Conservation (phyloP, 169 alveolate species). For the Babesia divergens region DNA sequence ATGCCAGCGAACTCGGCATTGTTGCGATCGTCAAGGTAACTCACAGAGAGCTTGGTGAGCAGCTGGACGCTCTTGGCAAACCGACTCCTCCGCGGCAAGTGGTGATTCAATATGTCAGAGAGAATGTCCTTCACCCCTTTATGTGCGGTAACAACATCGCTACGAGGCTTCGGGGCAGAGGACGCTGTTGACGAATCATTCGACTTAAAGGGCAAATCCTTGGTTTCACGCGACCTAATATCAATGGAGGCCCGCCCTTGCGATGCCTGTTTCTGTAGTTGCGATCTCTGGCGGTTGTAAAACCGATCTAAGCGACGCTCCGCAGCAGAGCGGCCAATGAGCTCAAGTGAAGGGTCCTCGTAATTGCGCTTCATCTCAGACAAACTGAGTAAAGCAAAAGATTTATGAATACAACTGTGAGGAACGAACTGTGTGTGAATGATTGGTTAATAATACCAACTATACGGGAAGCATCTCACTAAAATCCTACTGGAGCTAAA, state of each 20-base stretch:
- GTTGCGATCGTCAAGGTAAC: slow-evolving; percentile 23
- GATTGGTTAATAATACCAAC: too few relatives aligned
- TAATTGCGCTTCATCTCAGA: slow-evolving; percentile 37
- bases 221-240: not conserved
- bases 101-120: slow-evolving; percentile 35
- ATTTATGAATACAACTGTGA: too few relatives aligned
- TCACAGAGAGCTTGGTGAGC: slow-evolving; percentile 21
- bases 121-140: slow-evolving; percentile 37
- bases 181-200: not conserved
- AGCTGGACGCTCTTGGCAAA: slow-evolving; percentile 45
- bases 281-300: slow-evolving; percentile 67
- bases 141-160: not conserved
- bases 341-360: slow-evolving; percentile 62
- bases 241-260: not conserved
- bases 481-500: not conserved
- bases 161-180: not conserved
- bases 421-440: too few relatives aligned
- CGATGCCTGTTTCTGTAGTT: slow-evolving; percentile 1
- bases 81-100: slow-evolving; percentile 19
- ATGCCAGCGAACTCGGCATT: slow-evolving; percentile 40
- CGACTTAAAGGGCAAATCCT: slow-evolving; percentile 28
- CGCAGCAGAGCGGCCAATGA: slow-evolving; percentile 75
- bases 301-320: slow-evolving; percentile 73
- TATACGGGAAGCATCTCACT: too few relatives aligned
- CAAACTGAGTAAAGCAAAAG: too few relatives aligned